Conservation (phyloP, 352 stramenopile genomes). For the Pilasporangium apinafurcum region DNA sequence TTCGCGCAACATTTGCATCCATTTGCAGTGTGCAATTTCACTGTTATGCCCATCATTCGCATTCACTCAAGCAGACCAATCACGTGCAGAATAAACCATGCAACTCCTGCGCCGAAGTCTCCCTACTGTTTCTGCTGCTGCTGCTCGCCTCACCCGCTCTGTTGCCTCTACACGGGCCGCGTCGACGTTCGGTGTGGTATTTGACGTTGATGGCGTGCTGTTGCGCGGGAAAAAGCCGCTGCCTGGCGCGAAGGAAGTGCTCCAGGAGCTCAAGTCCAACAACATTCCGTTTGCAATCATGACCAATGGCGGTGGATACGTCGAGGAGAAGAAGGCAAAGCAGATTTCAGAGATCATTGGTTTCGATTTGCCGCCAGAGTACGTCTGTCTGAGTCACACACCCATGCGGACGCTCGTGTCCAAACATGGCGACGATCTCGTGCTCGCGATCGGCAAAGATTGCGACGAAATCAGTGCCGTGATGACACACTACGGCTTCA, state of each 20-base stretch:
- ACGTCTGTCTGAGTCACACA: slow-evolving; percentile 78
- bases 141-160: background rate
- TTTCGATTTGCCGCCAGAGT: slow-evolving; percentile 33
- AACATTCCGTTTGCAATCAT: slow-evolving; percentile 78
- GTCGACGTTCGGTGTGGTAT: slow-evolving; percentile 73
- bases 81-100: too few species aligned
- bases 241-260: slow-evolving; percentile 54
- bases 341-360: slow-evolving; percentile 69
- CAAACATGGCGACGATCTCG: slow-evolving; percentile 65
- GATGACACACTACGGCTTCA: slow-evolving; percentile 78
- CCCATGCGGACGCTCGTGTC: slow-evolving; percentile 63
- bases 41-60: too few species aligned
- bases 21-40: too few species aligned
- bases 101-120: background rate
- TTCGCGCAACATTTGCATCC: too few species aligned
- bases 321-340: slow-evolving; percentile 63
- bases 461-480: slow-evolving; percentile 48
- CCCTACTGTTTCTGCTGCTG: background rate
- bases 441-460: slow-evolving; percentile 79
- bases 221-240: slow-evolving; percentile 70
- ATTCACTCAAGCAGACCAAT: too few species aligned
- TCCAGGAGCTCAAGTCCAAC: slow-evolving; percentile 53
- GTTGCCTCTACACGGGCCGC: background rate
- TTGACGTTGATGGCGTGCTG: slow-evolving; percentile 80
- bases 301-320: slow-evolving; percentile 82